These are phyloP conservation scores for Cruciata laevipes DNA, from an alignment of 257 asterid species.

Conservation along the genomic window DNA sequence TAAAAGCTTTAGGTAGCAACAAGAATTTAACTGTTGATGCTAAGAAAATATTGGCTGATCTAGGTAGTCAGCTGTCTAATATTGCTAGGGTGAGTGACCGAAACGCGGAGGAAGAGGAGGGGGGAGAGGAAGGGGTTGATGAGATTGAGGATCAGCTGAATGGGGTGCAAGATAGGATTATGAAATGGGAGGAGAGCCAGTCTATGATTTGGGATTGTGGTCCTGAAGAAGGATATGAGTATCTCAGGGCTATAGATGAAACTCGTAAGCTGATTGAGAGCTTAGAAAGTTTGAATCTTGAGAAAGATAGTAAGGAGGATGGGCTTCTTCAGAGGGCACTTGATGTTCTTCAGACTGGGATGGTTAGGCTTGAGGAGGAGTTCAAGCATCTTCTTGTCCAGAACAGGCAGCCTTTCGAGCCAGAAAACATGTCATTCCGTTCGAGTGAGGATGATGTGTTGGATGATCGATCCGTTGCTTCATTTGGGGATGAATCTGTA, in stretches of 20 bases:
- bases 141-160: conserved; percentile 60
- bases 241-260: conserved; percentile 62
- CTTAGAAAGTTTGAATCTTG: conserved; percentile 41
- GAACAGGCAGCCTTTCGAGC: conserved; percentile 78
- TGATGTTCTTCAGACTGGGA: conserved; percentile 71
- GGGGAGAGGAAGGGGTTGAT: conserved; percentile 18
- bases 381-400: conserved; percentile 74
- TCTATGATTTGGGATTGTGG: conserved; percentile 83
- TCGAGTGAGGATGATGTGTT: conserved; percentile 67
- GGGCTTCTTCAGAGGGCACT: conserved; percentile 45
- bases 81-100: conserved; percentile 30
- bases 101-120: conserved; percentile 22
- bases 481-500: conserved; percentile 74
- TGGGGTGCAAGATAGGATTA: conserved; percentile 46
- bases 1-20: conserved; percentile 47
- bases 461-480: conserved; percentile 58
- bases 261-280: conserved; percentile 48
- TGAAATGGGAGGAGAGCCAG: conserved; percentile 65
- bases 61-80: conserved; percentile 52
- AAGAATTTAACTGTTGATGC: conserved; percentile 44
- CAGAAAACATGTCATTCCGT: conserved; percentile 76
- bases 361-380: conserved; percentile 90
- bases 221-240: conserved; percentile 57
- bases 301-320: conserved; percentile 26
- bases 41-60: conserved; percentile 57